These are phyloP conservation scores for Talaromyces sp. DNA, from an alignment of 2,329 filamentous ascomycete species.

Conservation along the genomic window DNA sequence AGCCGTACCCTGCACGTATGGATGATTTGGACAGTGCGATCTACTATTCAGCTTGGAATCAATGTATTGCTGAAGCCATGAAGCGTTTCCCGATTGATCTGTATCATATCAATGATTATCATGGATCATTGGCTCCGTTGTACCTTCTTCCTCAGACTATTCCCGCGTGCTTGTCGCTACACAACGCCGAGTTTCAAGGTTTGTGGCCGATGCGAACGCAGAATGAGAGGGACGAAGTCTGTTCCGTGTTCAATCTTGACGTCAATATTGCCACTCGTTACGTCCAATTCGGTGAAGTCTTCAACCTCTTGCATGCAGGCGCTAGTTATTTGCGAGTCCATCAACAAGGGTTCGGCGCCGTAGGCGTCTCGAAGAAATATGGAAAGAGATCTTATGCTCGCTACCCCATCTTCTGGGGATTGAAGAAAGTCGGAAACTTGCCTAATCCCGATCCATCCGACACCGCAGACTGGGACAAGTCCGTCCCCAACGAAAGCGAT, in stretches of 20 bases:
- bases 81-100: conserved; percentile 60
- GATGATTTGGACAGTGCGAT: conserved; percentile 66
- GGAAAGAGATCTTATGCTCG: conserved; percentile 63
- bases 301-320: conserved; percentile 66
- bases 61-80: conserved; percentile 63
- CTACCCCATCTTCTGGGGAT: conserved; percentile 67
- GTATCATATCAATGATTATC: conserved; percentile 67
- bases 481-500: conserved; percentile 48
- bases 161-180: conserved; percentile 61
- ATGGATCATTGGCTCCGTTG: conserved; percentile 60
- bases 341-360: conserved; percentile 65
- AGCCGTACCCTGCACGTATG: conserved; percentile 66
- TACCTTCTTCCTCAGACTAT: conserved; percentile 62
- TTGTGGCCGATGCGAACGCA: conserved; percentile 64
- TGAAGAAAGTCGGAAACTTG: conserved; percentile 60
- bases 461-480: conserved; percentile 58
- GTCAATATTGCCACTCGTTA: conserved; percentile 57
- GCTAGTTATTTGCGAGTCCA: conserved; percentile 64
- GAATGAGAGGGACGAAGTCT: conserved; percentile 61
- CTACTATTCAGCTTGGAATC: conserved; percentile 68
- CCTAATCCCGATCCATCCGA: conserved; percentile 66
- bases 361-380: conserved; percentile 66
- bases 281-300: conserved; percentile 66
- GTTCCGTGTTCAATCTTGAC: conserved; percentile 61
- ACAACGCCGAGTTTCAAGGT: conserved; percentile 68